Conservation (phyloP, 2,329 filamentous ascomycete genomes). For the Scedosporium dehoogii region DNA sequence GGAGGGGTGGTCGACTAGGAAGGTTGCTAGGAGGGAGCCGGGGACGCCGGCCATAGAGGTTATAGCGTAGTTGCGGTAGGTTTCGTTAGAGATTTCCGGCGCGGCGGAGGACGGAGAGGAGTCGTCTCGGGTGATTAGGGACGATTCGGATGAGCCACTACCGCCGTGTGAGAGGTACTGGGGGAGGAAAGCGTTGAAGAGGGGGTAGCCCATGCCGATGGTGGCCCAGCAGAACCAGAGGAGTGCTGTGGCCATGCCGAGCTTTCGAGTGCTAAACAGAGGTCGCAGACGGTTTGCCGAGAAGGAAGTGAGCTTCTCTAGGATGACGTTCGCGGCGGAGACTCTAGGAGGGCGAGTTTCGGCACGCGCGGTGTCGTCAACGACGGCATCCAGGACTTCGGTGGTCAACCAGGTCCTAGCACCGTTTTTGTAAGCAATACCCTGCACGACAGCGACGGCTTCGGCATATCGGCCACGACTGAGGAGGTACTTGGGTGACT, state of each 20-base stretch:
- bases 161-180: slow-evolving; percentile 63
- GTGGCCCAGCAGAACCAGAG: slow-evolving; percentile 75
- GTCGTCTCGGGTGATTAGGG: slow-evolving; percentile 8
- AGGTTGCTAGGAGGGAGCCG: slow-evolving; percentile 65
- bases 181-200: slow-evolving; percentile 86
- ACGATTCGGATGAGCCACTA: slow-evolving; percentile 17
- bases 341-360: background rate
- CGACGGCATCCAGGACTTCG: slow-evolving; percentile 52
- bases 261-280: slow-evolving; percentile 47
- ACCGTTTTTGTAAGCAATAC: slow-evolving; percentile 62
- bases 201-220: slow-evolving; percentile 77
- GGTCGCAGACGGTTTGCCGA: slow-evolving; percentile 57
- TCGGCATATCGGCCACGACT: slow-evolving; percentile 67
- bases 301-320: slow-evolving; percentile 53
- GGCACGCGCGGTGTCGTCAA: slow-evolving; percentile 18
- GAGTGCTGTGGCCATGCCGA: slow-evolving; percentile 40
- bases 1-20: slow-evolving; percentile 56
- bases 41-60: slow-evolving; percentile 68
- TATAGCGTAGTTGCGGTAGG: slow-evolving; percentile 77
- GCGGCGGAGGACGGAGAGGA: background rate
- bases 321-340: slow-evolving; percentile 30
- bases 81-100: slow-evolving; percentile 30
- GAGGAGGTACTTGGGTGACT: slow-evolving; percentile 77
- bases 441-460: slow-evolving; percentile 70
- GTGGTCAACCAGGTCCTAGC: slow-evolving; percentile 67